phyloP scores from a whole-genome alignment of 805 yeast species.

The Suhomyces kilbournensis region DNA sequence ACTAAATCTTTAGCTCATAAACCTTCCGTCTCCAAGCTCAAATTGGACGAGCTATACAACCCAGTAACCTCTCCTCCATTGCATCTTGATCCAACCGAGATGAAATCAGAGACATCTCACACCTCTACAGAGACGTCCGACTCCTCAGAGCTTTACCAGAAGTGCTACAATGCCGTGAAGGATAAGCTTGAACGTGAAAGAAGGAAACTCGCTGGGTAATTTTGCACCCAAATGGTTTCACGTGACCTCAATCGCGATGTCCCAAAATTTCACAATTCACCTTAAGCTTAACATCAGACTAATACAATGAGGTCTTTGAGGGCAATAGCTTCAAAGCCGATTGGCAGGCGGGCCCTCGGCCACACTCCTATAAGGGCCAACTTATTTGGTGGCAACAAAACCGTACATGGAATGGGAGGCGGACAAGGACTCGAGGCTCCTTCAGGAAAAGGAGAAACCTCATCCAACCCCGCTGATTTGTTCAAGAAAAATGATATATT shows the following conservation, averaged over 20 bases:
- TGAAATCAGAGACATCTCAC: slow-evolving; percentile 3
- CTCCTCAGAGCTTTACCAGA: slow-evolving; percentile 21
- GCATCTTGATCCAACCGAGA: not conserved
- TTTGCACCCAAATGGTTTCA: not conserved
- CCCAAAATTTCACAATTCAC: not conserved
- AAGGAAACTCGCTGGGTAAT: not conserved
- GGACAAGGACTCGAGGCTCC: slow-evolving; percentile 23
- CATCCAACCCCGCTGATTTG: slow-evolving; percentile 43
- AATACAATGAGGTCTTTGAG: not conserved
- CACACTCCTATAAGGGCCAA: slow-evolving; percentile 4
- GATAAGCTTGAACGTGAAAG: slow-evolving; percentile 20
- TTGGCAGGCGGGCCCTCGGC: not conserved
- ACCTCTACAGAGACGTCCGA: slow-evolving; percentile 1
- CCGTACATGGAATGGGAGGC: slow-evolving; percentile 5
- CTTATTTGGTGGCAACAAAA: slow-evolving; percentile 31
- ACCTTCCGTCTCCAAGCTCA: slow-evolving; percentile 23
- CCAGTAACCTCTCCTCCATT: slow-evolving; percentile 20
- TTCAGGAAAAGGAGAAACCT: slow-evolving; percentile 35
- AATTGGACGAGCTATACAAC: slow-evolving; percentile 22
- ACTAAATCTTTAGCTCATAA: slow-evolving; percentile 11
- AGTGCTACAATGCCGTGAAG: slow-evolving; percentile 26
- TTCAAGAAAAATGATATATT: slow-evolving; percentile 43
- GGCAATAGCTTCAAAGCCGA: not conserved
- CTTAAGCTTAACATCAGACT: not conserved
- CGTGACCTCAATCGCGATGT: not conserved